These are phyloP conservation scores for Myxozyma kluyveri DNA, from an alignment of 805 yeast species.

Conservation along the genomic window DNA sequence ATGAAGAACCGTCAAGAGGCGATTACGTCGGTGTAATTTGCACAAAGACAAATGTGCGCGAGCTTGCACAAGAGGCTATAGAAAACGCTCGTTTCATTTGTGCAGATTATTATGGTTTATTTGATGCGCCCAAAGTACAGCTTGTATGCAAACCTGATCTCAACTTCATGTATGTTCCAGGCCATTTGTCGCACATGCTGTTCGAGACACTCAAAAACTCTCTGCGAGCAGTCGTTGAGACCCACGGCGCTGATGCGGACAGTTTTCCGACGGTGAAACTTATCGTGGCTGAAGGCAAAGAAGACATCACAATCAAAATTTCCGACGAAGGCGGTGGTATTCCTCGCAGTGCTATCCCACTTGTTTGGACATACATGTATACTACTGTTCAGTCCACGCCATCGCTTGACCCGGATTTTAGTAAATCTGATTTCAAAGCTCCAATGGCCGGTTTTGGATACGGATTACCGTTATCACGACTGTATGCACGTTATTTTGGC, in stretches of 20 bases:
- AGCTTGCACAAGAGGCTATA: constrained; percentile 81
- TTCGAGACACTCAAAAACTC: constrained; percentile 87
- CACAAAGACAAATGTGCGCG: constrained; percentile 76
- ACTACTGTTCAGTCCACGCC: constrained; percentile 81
- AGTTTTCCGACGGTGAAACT: constrained; percentile 81
- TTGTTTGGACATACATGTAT: constrained; percentile 87
- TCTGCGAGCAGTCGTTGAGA: constrained; percentile 83
- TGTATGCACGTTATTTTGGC: constrained; percentile 86
- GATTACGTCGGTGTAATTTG: constrained; percentile 89
- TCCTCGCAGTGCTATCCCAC: constrained; percentile 75
- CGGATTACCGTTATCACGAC: constrained; percentile 80
- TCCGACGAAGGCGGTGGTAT: constrained; percentile 95
- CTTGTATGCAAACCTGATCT: constrained; percentile 73
- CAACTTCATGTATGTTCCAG: constrained; percentile 87
- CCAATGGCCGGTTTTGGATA: constrained; percentile 96
- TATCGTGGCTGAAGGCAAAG: constrained; percentile 82
- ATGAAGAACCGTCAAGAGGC: constrained; percentile 56
- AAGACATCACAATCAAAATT: constrained; percentile 85
- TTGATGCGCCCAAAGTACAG: constrained; percentile 81
- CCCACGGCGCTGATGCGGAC: constrained; percentile 63
- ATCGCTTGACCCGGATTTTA: constrained; percentile 54
- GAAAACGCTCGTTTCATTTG: constrained; percentile 89
- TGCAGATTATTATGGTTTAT: constrained; percentile 83
- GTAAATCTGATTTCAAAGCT: constrained; percentile 68
- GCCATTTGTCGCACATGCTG: constrained; percentile 86